phyloP scores from a whole-genome alignment of 148 eudicot genomes.

The Silene uniflora region DNA sequence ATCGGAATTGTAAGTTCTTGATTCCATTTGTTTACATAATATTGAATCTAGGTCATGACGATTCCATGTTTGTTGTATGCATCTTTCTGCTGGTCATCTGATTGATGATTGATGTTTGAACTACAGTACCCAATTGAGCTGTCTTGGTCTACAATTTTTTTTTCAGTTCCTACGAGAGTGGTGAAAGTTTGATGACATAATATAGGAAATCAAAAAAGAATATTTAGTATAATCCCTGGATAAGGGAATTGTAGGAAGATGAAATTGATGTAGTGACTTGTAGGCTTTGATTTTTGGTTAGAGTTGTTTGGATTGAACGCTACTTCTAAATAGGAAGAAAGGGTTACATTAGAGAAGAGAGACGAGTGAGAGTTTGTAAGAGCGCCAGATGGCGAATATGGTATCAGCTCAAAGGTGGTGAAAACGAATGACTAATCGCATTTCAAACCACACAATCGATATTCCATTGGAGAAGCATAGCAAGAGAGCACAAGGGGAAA shows the following conservation, averaged over 20 bases:
- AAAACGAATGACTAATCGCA: slow-evolving; percentile 23
- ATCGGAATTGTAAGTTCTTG: slow-evolving; percentile 59
- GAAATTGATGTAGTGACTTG: slow-evolving; percentile 16
- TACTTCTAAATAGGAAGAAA: slow-evolving; percentile 27
- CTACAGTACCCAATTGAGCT: background rate
- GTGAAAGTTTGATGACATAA: slow-evolving; percentile 27
- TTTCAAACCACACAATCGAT: slow-evolving; percentile 28
- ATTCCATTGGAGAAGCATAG: slow-evolving; percentile 26
- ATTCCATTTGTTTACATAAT: background rate
- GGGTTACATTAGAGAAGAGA: slow-evolving; percentile 3
- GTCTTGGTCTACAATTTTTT: background rate
- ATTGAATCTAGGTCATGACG: background rate
- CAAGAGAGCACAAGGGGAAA: slow-evolving; percentile 12
- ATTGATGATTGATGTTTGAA: background rate
- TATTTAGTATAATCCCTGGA: background rate
- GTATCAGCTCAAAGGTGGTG: slow-evolving; percentile 22
- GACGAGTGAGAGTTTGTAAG: slow-evolving; percentile 12
- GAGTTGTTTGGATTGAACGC: slow-evolving; percentile 20
- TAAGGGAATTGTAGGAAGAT: background rate
- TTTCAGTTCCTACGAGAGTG: slow-evolving; percentile 3
- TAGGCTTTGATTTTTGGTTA: slow-evolving; percentile 22
- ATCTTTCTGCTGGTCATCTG: background rate
- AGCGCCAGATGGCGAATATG: slow-evolving; percentile 37
- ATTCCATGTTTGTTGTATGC: background rate
- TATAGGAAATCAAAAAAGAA: background rate